Evolutionary conservation across 1,284 basidiomycete genomes (phyloP).

Genomic region (Leccinum huronense): DNA sequence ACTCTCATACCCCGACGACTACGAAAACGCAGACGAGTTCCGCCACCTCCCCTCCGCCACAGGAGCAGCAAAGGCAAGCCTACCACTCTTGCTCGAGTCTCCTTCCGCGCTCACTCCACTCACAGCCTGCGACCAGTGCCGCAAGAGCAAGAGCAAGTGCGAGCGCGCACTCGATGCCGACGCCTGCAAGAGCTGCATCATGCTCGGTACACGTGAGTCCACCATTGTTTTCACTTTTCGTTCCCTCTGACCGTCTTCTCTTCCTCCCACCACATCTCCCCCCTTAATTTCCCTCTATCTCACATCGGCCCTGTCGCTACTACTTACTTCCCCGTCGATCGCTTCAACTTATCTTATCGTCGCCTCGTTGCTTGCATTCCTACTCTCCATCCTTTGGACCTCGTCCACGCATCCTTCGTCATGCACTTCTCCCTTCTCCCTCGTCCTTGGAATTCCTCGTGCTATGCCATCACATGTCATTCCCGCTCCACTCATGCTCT

Average conservation of each 20-base stretch:
- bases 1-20: conserved; percentile 52
- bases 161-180: conserved; percentile 24
- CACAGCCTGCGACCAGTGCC: conserved; percentile 67
- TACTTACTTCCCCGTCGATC: not conserved
- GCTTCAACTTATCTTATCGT: not conserved
- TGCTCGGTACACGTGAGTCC: conserved; percentile 64
- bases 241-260: conserved; percentile 4
- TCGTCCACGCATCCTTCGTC: not conserved
- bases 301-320: not conserved
- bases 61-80: conserved; percentile 66
- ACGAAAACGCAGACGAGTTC: conserved; percentile 48
- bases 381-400: not conserved
- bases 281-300: not conserved
- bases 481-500: not conserved
- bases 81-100: not conserved
- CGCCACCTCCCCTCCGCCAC: conserved; percentile 50
- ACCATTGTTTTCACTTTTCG: conserved; percentile 16
- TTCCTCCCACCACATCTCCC: not conserved
- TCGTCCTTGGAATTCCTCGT: not conserved
- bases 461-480: not conserved
- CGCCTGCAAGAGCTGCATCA: conserved; percentile 64
- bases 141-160: conserved; percentile 43
- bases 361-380: not conserved
- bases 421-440: not conserved
- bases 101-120: not conserved